Base-by-base conservation (phyloP, 495 filamentous ascomycete genomes). In the Penicillium lagena region DNA sequence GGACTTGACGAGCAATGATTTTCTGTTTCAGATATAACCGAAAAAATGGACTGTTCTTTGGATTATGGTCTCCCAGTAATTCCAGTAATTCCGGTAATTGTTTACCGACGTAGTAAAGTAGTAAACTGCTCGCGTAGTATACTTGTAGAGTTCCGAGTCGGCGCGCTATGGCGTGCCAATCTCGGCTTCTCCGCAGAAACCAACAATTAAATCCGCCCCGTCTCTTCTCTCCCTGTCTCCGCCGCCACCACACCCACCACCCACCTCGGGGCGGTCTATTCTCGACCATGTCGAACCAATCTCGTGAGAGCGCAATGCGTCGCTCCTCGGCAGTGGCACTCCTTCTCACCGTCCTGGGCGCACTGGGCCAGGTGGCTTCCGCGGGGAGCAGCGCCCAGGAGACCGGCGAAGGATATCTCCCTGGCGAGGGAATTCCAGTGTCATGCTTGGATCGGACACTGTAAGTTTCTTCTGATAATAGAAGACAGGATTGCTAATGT, bases 391-490 rank as follows among this genome's bases (percentile, higher is more conserved):
- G 50, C 30, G 49, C 54, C 37, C 42, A 17, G 35, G 48, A 38
- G 41, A 57, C 42, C 76, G 77, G 67, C 64, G 71, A 52, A 56
- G 69, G 68, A 54, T 74, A 72, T 69, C 71, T 51, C 34, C 55
- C 63, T 46, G 69, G 68, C 31, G 68, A 77, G 38, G 56, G 63
- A 13, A 79, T 87, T 47, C 79, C 80, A 12, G 80, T 87, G 17
- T 78, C 65, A 35, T 87, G 83, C 64, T 55, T 87, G 51, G 83
- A 86, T 56, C 60, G 83, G 46, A 81, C 78, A 10, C 74, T 81
- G 83, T 87, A 56, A 67, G 79, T 69, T 11, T 29, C n/a, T 27
- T 14, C 12, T 1, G 12, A 40, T 31, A 1, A 15, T 22, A 22
- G 22, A 4, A 22, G 22, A 4, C 22, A 7, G 2, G 28, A 40